Evolutionary conservation across 345 rosid species (phyloP).

Genomic region (Erucastrum elatum): DNA sequence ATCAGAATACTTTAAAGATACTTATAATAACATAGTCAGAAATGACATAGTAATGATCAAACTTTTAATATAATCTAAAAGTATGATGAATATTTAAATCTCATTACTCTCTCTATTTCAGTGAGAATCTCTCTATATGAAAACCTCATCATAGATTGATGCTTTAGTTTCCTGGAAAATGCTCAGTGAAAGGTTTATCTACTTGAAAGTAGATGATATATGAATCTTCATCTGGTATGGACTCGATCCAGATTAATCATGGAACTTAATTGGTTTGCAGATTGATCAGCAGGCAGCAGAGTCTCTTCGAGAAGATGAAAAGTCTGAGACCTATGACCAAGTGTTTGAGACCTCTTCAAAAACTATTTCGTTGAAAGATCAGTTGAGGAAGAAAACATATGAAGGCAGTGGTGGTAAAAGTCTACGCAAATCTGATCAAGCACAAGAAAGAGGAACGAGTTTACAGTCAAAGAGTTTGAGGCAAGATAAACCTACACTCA

Average conservation of each 20-base stretch:
- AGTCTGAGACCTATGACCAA: slow-evolving; percentile 51
- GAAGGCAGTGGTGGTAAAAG: slow-evolving; percentile 40
- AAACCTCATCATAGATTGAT: not conserved
- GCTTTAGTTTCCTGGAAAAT: not conserved
- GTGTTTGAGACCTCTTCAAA: slow-evolving; percentile 47
- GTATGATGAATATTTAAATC: too few relatives aligned
- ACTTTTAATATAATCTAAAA: too few relatives aligned
- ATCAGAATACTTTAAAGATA: too few relatives aligned
- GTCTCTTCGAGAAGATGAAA: slow-evolving; percentile 75
- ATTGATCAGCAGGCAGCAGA: slow-evolving; percentile 97
- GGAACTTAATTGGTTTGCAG: slow-evolving; percentile 38
- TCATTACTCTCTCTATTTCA: not conserved
- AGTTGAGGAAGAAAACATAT: slow-evolving; percentile 59
- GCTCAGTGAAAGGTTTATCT: not conserved
- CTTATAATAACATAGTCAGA: too few relatives aligned
- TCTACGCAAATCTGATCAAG: slow-evolving; percentile 30
- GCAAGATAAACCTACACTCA: slow-evolving; percentile 50
- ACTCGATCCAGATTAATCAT: not conserved
- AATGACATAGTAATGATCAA: too few relatives aligned
- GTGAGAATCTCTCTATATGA: not conserved
- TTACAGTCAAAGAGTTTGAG: slow-evolving; percentile 23
- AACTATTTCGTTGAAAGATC: slow-evolving; percentile 78
- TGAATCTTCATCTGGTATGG: too few relatives aligned
- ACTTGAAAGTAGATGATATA: not conserved
- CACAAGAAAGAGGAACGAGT: slow-evolving; percentile 8